Evolutionary conservation across 306 rosid genomes (phyloP).

Genomic region (Vachellia collinsii): DNA sequence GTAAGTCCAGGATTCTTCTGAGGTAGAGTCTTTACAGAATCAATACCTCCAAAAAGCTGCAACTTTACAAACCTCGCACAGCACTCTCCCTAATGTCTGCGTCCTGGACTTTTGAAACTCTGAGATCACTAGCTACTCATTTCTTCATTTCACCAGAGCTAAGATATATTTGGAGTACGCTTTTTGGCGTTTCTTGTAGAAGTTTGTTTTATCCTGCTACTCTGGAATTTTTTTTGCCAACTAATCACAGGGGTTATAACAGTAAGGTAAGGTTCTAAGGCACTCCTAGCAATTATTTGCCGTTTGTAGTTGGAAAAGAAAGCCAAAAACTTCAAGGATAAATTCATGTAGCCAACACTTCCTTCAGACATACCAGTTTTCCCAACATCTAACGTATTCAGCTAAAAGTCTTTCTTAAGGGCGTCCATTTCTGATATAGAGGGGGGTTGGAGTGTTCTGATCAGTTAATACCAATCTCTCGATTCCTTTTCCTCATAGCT

Average conservation of each 20-base stretch:
- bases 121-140: background rate
- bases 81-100: background rate
- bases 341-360: background rate
- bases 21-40: background rate
- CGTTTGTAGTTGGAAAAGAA: background rate
- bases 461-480: background rate
- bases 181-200: background rate
- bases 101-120: background rate
- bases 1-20: background rate
- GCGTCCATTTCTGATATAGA: background rate
- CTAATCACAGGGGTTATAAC: background rate
- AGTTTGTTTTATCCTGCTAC: background rate
- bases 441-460: background rate
- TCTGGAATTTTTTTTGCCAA: background rate
- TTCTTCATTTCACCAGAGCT: background rate
- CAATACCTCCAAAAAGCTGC: background rate
- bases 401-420: background rate
- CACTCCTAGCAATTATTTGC: background rate
- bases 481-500: background rate
- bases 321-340: background rate
- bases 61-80: background rate
- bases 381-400: background rate
- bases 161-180: background rate
- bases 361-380: background rate
- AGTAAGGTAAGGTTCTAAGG: background rate